Evolutionary conservation across 1,139 yeast genomes (phyloP).

Genomic region (Scheffersomyces insectosa): DNA sequence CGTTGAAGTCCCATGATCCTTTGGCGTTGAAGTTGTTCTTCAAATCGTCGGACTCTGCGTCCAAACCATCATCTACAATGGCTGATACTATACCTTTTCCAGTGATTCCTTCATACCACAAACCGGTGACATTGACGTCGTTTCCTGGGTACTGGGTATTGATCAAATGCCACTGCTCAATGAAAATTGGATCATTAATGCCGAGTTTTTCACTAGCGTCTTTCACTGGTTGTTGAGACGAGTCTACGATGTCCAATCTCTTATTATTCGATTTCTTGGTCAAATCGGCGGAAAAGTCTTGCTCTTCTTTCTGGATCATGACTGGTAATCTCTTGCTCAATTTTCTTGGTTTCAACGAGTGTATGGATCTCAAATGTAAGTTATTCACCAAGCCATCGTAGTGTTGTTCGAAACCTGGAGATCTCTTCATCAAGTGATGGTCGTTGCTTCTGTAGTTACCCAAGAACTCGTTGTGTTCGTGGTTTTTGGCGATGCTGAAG

Average conservation of each 20-base stretch:
- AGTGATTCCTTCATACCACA: constrained; percentile 81
- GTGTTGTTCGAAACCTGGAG: constrained; percentile 22
- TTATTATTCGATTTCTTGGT: not conserved
- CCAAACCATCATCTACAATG: constrained; percentile 92
- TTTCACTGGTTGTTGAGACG: constrained; percentile 44
- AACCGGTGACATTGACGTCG: constrained; percentile 83
- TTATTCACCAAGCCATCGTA: constrained; percentile 30
- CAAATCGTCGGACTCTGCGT: constrained; percentile 74
- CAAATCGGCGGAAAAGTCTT: not conserved
- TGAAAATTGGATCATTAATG: constrained; percentile 80
- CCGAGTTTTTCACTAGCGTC: constrained; percentile 54
- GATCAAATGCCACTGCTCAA: constrained; percentile 86
- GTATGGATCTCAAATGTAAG: constrained; percentile 42
- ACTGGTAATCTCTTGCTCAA: constrained; percentile 51
- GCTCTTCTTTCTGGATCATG: constrained; percentile 17
- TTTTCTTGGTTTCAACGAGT: constrained; percentile 49
- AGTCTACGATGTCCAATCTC: constrained; percentile 35
- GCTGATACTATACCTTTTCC: constrained; percentile 86
- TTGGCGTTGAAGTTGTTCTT: constrained; percentile 66
- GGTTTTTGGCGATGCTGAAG: constrained; percentile 50
- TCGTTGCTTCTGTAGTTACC: constrained; percentile 39
- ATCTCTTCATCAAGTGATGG: constrained; percentile 27
- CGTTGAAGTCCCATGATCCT: constrained; percentile 92
- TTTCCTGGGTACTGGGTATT: constrained; percentile 74
- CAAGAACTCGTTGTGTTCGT: constrained; percentile 34